Base-by-base conservation (phyloP, 495 filamentous ascomycete species). In the Aspergillus panamensis region DNA sequence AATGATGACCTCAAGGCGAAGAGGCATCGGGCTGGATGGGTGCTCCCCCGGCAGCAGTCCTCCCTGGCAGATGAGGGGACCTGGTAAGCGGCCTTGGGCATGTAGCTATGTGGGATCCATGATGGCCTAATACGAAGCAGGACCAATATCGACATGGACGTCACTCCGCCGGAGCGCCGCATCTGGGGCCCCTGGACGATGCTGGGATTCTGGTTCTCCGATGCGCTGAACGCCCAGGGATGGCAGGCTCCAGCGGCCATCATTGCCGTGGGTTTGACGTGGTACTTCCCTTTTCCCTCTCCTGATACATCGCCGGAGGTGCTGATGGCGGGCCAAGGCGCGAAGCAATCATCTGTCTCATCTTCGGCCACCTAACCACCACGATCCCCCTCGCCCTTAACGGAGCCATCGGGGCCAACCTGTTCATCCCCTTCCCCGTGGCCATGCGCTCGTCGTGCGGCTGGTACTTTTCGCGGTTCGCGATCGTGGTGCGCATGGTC, bases 141-240 rank as follows among this genome's bases (percentile, higher is more conserved):
- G 50, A 52, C 50, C 9, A 52, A 52, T 25, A 52, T 52, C 50
- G 50, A 52, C 17, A 52, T 52, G 50, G 50, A 52, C 16, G 32
- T 52, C 8, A 52, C 50, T 25, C 50, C 50, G 6, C 50, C 50
- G 3, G 50, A 52, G 9, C 50, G 32, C 32, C 50, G 50, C 13
- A 40, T 52, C 20, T 52, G 50, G 50, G 33, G 50, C 3, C 8
- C 16, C 16, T 52, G 50, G 50, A 52, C 50, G 3, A 52, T 52
- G 50, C 32, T 52, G 3, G 50, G 50, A n/a, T 52, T 52, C 50
- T 52, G 50, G 50, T 39, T 52, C 12, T 52, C 50, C 10, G 50
- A 52, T 52, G 32, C 50, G 6, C 50, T 52, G n/a, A 52, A 52
- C 17, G 50, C 50, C 6, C 50, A 52, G 19, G 50, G 50, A 39